Evolutionary conservation across 2,329 filamentous ascomycete genomes (phyloP).

Genomic region (Exophiala oligosperma): DNA sequence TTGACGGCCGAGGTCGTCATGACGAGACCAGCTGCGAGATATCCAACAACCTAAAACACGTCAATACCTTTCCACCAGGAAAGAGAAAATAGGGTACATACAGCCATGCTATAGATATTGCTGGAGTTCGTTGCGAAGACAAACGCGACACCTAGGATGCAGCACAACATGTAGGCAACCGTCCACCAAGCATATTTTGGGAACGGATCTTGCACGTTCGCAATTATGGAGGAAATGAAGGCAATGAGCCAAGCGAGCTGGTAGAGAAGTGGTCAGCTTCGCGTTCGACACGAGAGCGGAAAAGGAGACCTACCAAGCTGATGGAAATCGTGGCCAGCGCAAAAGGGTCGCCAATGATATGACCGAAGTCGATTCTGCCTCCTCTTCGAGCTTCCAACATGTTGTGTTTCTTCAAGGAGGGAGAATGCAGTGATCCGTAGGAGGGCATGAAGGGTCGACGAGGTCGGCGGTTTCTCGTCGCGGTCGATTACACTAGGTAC

Average conservation of each 20-base stretch:
- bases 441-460: constrained; percentile 61
- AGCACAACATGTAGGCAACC: constrained; percentile 78
- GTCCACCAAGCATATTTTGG: constrained; percentile 94
- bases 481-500: neutral
- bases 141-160: constrained; percentile 75
- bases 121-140: constrained; percentile 82
- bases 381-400: constrained; percentile 34
- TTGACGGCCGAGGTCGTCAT: constrained; percentile 86
- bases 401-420: constrained; percentile 67
- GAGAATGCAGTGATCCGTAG: constrained; percentile 71
- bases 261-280: constrained; percentile 48
- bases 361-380: constrained; percentile 68
- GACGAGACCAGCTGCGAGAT: constrained; percentile 78
- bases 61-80: constrained; percentile 30
- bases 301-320: constrained; percentile 66
- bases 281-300: neutral
- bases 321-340: constrained; percentile 93
- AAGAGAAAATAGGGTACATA: constrained; percentile 40
- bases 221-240: constrained; percentile 82
- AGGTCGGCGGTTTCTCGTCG: constrained; percentile 4
- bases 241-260: constrained; percentile 95
- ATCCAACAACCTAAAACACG: constrained; percentile 68
- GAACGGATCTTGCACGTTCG: constrained; percentile 61
- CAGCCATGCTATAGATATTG: constrained; percentile 86
- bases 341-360: constrained; percentile 95